Percentiles rank a stretch among this genome's conserved stretches.
Conservation (phyloP, 352 stramenopile genomes). For the Bremia lactucae region DNA sequence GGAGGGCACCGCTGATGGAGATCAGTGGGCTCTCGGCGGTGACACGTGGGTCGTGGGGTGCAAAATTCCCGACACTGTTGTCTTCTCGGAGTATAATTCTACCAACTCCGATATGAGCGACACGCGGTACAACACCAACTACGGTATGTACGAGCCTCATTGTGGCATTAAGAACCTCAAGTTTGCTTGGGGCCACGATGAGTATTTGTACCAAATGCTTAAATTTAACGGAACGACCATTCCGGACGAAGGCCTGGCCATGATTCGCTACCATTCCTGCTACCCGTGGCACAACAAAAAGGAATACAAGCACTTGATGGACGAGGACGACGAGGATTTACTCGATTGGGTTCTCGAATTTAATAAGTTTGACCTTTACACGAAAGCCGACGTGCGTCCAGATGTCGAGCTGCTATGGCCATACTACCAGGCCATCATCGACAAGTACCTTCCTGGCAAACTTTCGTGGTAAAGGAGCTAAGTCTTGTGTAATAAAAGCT, state of each 20-base stretch:
- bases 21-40: constrained; percentile 89
- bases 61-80: constrained; percentile 74
- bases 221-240: constrained; percentile 83
- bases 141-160: constrained; percentile 82
- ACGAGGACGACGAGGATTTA: constrained; percentile 70
- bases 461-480: constrained; percentile 43
- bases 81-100: constrained; percentile 86
- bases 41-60: constrained; percentile 90
- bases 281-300: constrained; percentile 92
- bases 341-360: constrained; percentile 89
- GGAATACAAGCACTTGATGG: constrained; percentile 86
- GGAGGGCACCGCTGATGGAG: constrained; percentile 74
- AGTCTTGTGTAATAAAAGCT: not conserved
- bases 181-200: constrained; percentile 88
- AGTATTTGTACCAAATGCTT: constrained; percentile 93
- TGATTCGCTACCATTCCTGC: constrained; percentile 90
- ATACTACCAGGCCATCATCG: constrained; percentile 87
- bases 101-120: constrained; percentile 88
- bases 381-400: constrained; percentile 73
- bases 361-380: constrained; percentile 93
- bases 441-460: constrained; percentile 84
- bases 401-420: constrained; percentile 83
- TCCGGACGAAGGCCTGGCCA: constrained; percentile 83
- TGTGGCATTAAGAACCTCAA: constrained; percentile 86
- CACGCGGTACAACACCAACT: constrained; percentile 70